A percentile compares a stretch with the other conserved stretches of the same genome.
These are phyloP conservation scores for Nicotiana rustica DNA, from an alignment of 305 asterid genomes.

Conservation along the genomic window DNA sequence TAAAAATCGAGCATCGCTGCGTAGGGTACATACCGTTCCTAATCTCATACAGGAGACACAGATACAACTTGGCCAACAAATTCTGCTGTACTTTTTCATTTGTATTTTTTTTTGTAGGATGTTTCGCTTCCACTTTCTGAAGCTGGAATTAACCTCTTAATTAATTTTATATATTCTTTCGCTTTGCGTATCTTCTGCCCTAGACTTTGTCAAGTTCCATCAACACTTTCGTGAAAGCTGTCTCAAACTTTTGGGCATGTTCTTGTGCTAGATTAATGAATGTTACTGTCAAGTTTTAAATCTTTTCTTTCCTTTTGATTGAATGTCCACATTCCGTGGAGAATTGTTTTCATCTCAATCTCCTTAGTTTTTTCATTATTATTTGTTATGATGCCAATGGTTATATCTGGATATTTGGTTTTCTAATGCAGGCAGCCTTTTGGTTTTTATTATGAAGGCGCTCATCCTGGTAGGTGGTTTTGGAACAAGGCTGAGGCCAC, in stretches of 20 bases:
- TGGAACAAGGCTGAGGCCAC: conserved; percentile 92
- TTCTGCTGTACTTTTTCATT: not conserved
- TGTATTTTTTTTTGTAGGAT: not conserved
- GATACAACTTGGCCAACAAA: not conserved
- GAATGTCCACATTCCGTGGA: not conserved
- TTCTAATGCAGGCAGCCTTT: conserved; percentile 20
- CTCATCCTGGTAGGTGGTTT: conserved; percentile 95
- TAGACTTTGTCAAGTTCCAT: conserved; percentile 18
- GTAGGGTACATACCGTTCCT: not conserved
- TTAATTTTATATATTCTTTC: not conserved
- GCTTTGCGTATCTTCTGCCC: not conserved
- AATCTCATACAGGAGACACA: not conserved
- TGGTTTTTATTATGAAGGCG: conserved; percentile 73
- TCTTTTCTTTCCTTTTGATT: conserved; percentile 1
- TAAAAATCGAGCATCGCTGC: not conserved
- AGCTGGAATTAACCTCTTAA: not conserved
- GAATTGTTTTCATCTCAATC: not conserved
- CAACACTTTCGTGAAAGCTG: not conserved
- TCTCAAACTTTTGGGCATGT: not conserved
- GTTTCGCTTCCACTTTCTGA: not conserved
- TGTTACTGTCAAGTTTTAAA: not conserved
- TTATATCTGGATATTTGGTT: not conserved
- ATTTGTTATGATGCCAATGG: not conserved
- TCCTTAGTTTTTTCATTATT: not conserved
- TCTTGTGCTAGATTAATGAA: not conserved